Percentiles rank a stretch among this genome's conserved stretches.
These are phyloP conservation scores for Kalmanozyma brasiliensis DNA, from an alignment of 1,284 basidiomycete genomes.

Conservation along the genomic window DNA sequence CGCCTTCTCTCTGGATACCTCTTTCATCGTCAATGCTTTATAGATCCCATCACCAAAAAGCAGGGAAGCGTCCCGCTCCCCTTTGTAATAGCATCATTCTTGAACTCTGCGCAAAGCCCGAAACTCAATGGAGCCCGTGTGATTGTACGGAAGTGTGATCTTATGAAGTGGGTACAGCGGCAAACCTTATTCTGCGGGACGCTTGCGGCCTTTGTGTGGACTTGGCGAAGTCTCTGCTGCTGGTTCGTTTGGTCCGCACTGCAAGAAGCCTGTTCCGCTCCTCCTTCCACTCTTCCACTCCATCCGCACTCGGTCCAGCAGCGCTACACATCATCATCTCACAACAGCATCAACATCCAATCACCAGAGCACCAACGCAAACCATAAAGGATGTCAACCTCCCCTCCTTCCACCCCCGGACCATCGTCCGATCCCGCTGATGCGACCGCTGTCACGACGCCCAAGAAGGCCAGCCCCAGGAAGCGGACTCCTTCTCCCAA, in stretches of 20 bases:
- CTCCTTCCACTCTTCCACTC: too few relatives aligned
- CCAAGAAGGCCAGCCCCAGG: constrained; percentile 10
- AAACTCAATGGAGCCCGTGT: neutral
- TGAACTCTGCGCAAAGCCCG: too few relatives aligned
- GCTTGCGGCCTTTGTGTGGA: too few relatives aligned
- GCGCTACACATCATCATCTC: constrained; percentile 2
- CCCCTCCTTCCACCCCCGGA: constrained; percentile 11
- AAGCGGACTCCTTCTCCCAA: neutral
- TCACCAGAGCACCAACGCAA: neutral
- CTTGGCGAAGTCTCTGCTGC: too few relatives aligned
- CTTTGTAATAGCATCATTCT: constrained; percentile 10
- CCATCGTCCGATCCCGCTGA: neutral
- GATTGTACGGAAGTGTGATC: neutral
- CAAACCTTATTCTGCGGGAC: constrained; percentile 4
- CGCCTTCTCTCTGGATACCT: neutral
- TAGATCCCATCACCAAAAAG: constrained; percentile 13
- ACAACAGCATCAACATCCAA: neutral
- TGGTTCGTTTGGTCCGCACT: too few relatives aligned
- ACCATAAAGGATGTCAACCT: constrained; percentile 7
- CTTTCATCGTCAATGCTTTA: neutral
- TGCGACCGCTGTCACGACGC: constrained; percentile 4
- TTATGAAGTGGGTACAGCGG: neutral
- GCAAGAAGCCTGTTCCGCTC: too few relatives aligned
- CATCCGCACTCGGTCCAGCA: too few relatives aligned
- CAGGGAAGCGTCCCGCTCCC: too few relatives aligned